phyloP scores from a whole-genome alignment of 2,329 filamentous ascomycete species.

The Metarhizium anisopliae region DNA sequence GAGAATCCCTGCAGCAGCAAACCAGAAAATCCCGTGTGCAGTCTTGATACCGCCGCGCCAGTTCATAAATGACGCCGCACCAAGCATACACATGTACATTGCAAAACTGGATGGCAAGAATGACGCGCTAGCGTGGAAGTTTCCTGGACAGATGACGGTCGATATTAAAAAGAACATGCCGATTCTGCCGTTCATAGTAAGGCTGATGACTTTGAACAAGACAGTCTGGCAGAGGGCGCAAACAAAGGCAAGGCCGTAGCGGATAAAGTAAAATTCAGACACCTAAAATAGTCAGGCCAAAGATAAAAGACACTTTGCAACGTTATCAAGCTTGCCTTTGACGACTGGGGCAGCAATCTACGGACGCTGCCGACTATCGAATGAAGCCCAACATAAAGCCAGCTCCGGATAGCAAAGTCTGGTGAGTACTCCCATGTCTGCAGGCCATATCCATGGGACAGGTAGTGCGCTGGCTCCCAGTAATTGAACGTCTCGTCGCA shows the following conservation, averaged over 20 bases:
- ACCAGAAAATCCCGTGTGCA: conserved; percentile 79
- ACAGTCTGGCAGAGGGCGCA: conserved; percentile 79
- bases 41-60: conserved; percentile 74
- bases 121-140: conserved; percentile 83
- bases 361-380: conserved; percentile 61
- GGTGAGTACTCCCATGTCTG: conserved; percentile 99
- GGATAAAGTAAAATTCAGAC: conserved; percentile 80
- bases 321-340: conserved; percentile 35
- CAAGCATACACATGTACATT: conserved; percentile 89
- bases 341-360: conserved; percentile 51
- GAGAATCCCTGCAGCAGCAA: conserved; percentile 73
- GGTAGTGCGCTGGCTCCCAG: conserved; percentile 94
- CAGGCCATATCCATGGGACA: conserved; percentile 83
- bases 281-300: conserved; percentile 27
- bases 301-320: neutral
- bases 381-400: conserved; percentile 81
- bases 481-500: conserved; percentile 99
- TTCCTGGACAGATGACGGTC: conserved; percentile 72
- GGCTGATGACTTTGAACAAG: conserved; percentile 68
- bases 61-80: conserved; percentile 82
- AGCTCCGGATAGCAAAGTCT: conserved; percentile 88
- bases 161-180: conserved; percentile 77
- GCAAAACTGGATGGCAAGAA: conserved; percentile 92
- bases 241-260: conserved; percentile 61
- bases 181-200: conserved; percentile 71